Base-by-base conservation (phyloP, 192 early-diverging fungal species). In the Linnemannia exigua region DNA sequence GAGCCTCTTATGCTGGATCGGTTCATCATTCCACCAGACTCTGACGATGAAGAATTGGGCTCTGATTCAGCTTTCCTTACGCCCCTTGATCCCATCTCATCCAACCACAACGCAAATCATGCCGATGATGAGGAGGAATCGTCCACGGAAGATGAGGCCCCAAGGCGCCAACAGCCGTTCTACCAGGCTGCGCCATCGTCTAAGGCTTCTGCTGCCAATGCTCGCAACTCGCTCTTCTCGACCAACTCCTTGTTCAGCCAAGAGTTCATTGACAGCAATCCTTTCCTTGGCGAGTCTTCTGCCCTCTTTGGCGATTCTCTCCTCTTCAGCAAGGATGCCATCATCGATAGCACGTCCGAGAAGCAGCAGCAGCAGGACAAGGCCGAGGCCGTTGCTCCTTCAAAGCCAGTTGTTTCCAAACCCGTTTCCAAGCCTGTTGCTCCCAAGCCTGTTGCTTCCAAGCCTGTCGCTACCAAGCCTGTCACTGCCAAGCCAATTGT, bases 1-100 rank as follows among this genome's bases (percentile, higher is more conserved):
- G 84, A 86, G 25, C 84, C 84, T 1, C 14, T 80, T 61, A 80
- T 76, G 33, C 38, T 67, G 61, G 84, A 86, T n/a, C 67, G 38
- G 25, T 69, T 67, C n/a, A 68, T 77, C 20, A 25, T 86, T 31
- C 78, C 79, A 15, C 67, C 36, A 41, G 84, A 86, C 31, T 76
- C 77, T 11, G 67, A 79, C 19, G 78, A 86, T 41, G 83, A 84
- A 0, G 48, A 72, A 52, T 41, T 47, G 41, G 31, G 0, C 54
- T 75, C 79, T 5, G 79, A 36, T 22, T 74, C 72, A 1, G 38
- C 74, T 17, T 81, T 81, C 74, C 50, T 72, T 37, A 28, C 67
- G 12, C 80, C 73, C 20, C 51, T 85, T 14, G 68, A n/a, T 28
- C 77, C 77, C 8, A 52, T 61, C 6, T 67, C 51, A 25, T 67